A percentile compares a stretch with the other conserved stretches of the same genome.
Evolutionary conservation across 2,329 filamentous ascomycete species (phyloP).

Genomic region (Ophiostoma angusticollis): DNA sequence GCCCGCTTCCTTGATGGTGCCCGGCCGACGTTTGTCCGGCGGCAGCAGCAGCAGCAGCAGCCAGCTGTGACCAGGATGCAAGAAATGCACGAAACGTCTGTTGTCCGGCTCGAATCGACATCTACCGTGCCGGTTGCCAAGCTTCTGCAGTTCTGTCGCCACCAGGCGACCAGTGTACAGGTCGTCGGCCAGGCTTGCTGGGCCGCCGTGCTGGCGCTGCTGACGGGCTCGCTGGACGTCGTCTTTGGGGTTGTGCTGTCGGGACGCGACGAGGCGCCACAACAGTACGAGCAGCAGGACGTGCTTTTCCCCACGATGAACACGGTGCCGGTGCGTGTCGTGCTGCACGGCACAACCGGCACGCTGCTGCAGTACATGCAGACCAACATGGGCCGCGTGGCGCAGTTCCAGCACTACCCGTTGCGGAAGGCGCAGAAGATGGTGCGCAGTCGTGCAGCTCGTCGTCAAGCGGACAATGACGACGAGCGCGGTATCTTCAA

Average conservation of each 20-base stretch:
- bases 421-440: constrained; percentile 54
- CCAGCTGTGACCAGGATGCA: not conserved
- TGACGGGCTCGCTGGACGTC: constrained; percentile 55
- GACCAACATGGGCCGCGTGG: constrained; percentile 49
- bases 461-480: constrained; percentile 17
- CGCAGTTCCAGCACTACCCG: constrained; percentile 65
- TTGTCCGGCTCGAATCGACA: constrained; percentile 27
- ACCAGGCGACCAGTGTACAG: constrained; percentile 58
- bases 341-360: constrained; percentile 54
- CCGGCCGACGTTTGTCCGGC: constrained; percentile 19
- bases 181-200: constrained; percentile 65
- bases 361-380: constrained; percentile 65
- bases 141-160: constrained; percentile 50
- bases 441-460: too few species aligned
- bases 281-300: constrained; percentile 48
- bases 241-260: constrained; percentile 74
- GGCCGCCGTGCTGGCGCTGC: constrained; percentile 54
- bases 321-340: constrained; percentile 60
- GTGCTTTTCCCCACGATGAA: constrained; percentile 88
- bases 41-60: not conserved
- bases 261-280: constrained; percentile 69
- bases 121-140: constrained; percentile 29
- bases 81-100: constrained; percentile 16
- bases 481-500: constrained; percentile 35
- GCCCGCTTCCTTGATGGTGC: constrained; percentile 46